Evolutionary conservation across 768 basidiomycete species (phyloP), one percentile per base, ranked within the genome.

Genomic region (Suillus placidus): DNA sequence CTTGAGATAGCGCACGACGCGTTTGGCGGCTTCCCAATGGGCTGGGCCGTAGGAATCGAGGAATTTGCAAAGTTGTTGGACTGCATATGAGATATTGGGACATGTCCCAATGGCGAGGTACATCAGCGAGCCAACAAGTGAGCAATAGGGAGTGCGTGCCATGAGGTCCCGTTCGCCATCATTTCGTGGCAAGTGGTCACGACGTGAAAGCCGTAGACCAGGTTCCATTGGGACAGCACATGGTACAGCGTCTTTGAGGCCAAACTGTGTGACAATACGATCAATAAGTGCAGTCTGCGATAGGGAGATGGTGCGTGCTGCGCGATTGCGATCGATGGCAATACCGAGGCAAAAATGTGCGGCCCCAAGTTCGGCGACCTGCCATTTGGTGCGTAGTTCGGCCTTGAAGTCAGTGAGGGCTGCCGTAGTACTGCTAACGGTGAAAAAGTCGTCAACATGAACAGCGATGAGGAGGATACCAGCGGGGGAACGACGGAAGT

Each of bases 1-100:
- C 6, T 64, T 56, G 4, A 72, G 64, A 35, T 71, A 72, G 0
- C 67, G 62, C 0, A 72, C 61, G 0, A 72, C 65, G 23, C 63
- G 71, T 32, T 71, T 71, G 2, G 67, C 64, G 13, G 70, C 67
- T 0, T 67, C 55, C 38, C 67, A 18, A 26, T 71, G 70, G 1
- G 54, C 49, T 0, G 69, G 60, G 0, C 68, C 66, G 34, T 64
- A 66, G 54, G 6, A 49, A 4, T 62, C 32, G 63, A 69, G 64
- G 35, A 68, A 64, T 6, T 67, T 64, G 1, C 42, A 42, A 6
- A 42, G 42, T 18, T 42, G 42, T 42, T 42, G 42, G 20, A 77
- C 73, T 8, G 76, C 71, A 67, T 69, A 78, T 2, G 71, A 45
- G 34, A 80, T 74, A 64, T 80, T 76, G 2, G 74, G 76, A 3